Conservation (phyloP, 805 yeast genomes). For the Saturnispora kantuleensis region DNA sequence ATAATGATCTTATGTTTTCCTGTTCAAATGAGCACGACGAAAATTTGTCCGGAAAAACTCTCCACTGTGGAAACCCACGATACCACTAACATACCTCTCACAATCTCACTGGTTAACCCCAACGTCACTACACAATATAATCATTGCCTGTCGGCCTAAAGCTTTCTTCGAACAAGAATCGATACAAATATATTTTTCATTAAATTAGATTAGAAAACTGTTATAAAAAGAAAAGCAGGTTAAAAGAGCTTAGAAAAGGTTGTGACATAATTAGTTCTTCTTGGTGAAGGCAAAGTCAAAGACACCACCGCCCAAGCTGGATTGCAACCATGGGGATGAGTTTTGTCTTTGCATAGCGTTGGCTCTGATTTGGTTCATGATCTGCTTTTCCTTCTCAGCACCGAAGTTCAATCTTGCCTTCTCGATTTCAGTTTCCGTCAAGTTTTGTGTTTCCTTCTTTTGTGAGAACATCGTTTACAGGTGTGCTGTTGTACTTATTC, state of each 20-base stretch:
- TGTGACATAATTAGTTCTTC: conserved; percentile 8
- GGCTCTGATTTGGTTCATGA: conserved; percentile 29
- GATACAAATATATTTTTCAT: too few species aligned
- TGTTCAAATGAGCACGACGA: too few species aligned
- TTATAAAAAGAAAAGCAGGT: background rate
- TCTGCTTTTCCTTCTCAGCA: conserved; percentile 32
- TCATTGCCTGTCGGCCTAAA: too few species aligned
- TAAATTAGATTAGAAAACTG: too few species aligned
- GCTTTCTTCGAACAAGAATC: too few species aligned
- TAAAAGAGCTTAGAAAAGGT: background rate
- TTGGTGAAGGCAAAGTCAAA: conserved; percentile 25
- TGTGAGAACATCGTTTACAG: conserved; percentile 20
- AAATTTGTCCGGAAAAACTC: too few species aligned
- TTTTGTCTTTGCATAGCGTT: conserved; percentile 20
- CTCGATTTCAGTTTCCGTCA: conserved; percentile 24
- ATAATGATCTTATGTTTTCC: too few species aligned
- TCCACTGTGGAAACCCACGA: too few species aligned
- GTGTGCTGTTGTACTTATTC: background rate
- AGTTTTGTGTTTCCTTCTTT: conserved; percentile 23
- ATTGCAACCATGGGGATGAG: conserved; percentile 21
- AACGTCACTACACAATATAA: too few species aligned
- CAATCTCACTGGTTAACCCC: too few species aligned
- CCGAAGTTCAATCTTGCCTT: conserved; percentile 28
- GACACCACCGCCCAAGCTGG: conserved; percentile 23
- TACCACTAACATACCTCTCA: too few species aligned